phyloP scores from a whole-genome alignment of 495 filamentous ascomycete species.

The Tuber umbilicatum region DNA sequence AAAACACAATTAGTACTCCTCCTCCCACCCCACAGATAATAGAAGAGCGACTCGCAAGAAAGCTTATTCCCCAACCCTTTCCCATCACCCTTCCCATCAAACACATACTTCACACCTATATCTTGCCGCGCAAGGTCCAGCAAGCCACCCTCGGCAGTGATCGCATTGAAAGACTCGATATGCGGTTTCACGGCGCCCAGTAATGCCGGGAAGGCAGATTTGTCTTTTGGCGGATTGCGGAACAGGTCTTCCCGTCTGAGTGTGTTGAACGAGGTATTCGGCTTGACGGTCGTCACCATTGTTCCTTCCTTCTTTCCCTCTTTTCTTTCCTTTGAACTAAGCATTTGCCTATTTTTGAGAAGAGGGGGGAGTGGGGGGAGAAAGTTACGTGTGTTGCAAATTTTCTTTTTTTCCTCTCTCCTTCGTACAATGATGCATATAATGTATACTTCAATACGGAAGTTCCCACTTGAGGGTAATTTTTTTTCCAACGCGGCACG shows the following conservation, averaged over 20 bases:
- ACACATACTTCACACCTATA: slow-evolving; percentile 79
- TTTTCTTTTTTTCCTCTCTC: neutral
- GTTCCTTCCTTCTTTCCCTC: neutral
- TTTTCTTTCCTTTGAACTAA: neutral
- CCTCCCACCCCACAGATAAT: neutral
- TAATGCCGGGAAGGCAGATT: slow-evolving; percentile 79
- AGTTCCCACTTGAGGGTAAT: neutral
- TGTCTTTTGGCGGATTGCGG: slow-evolving; percentile 74
- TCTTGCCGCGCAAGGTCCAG: slow-evolving; percentile 72
- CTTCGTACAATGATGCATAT: neutral
- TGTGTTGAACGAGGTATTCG: slow-evolving; percentile 56
- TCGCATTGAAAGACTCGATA: slow-evolving; percentile 91
- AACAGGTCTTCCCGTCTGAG: slow-evolving; percentile 79
- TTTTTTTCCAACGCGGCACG: neutral
- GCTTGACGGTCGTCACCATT: slow-evolving; percentile 46
- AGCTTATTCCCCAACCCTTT: slow-evolving; percentile 36
- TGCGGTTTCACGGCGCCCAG: slow-evolving; percentile 78
- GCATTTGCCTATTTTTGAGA: neutral
- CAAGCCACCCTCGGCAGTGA: slow-evolving; percentile 65
- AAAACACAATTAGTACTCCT: neutral
- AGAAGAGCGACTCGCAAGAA: slow-evolving; percentile 28
- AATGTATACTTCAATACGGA: neutral
- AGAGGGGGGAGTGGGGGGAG: neutral
- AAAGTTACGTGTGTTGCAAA: neutral
- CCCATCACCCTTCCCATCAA: slow-evolving; percentile 61